These are phyloP conservation scores for Aspergillus arachidicola DNA, from an alignment of 2,329 filamentous ascomycete genomes.

Conservation along the genomic window DNA sequence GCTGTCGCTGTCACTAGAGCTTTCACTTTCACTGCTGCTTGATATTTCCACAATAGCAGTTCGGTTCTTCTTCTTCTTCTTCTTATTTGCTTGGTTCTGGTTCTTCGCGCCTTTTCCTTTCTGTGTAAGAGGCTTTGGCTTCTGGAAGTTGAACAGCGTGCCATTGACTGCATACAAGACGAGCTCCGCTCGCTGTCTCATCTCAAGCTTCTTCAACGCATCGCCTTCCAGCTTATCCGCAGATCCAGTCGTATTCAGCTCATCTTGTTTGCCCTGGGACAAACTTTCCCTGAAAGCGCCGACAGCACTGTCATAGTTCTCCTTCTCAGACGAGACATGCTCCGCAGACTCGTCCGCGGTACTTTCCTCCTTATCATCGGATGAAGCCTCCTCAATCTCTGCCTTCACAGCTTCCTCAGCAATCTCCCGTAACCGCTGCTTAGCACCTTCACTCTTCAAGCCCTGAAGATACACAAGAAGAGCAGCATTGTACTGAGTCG, in stretches of 20 bases:
- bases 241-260: slow-evolving; percentile 23
- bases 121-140: slow-evolving; percentile 25
- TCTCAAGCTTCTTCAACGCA: slow-evolving; percentile 32
- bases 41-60: slow-evolving; percentile 46
- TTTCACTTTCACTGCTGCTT: slow-evolving; percentile 44
- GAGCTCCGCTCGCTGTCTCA: slow-evolving; percentile 42
- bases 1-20: slow-evolving; percentile 30
- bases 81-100: slow-evolving; percentile 25
- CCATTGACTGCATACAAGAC: slow-evolving; percentile 38
- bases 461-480: slow-evolving; percentile 79
- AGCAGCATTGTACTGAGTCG: slow-evolving; percentile 66
- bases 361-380: slow-evolving; percentile 20
- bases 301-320: slow-evolving; percentile 55
- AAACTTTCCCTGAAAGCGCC: slow-evolving; percentile 46
- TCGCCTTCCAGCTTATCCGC: slow-evolving; percentile 29
- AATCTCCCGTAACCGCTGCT: slow-evolving; percentile 64
- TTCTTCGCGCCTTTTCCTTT: slow-evolving; percentile 23
- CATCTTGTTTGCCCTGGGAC: slow-evolving; percentile 27
- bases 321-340: slow-evolving; percentile 17
- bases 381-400: slow-evolving; percentile 35
- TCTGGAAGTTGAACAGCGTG: slow-evolving; percentile 30
- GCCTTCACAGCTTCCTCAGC: slow-evolving; percentile 61
- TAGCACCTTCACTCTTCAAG: slow-evolving; percentile 73
- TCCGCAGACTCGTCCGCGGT: slow-evolving; percentile 18
- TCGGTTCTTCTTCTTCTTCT: slow-evolving; percentile 46